Base-by-base conservation (phyloP, 2,329 filamentous ascomycete genomes). In the Epichloe uncinata region DNA sequence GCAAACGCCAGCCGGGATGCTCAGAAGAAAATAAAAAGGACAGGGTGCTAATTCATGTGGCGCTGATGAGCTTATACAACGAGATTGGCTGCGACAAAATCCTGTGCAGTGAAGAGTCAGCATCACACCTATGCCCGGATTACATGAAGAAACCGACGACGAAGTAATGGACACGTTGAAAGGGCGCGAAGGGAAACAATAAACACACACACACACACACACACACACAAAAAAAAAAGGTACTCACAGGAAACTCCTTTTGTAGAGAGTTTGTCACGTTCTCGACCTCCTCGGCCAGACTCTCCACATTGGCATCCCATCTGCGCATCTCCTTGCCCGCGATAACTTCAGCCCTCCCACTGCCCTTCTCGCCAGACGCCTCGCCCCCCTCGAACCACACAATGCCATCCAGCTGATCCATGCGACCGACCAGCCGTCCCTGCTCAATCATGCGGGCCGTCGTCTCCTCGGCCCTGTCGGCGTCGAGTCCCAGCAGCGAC, bases 381-480 rank as follows among this genome's bases (percentile, higher is more conserved):
- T 87, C 84, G 34, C 80, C 80, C 61, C 68, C 73, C 66, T 93
- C 87, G 63, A 98, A 98, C 70, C 82, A 89, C 52, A 98, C 90
- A 11, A 90, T 71, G 13, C 85, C 78, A 50, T 89, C 87, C 51
- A 98, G 90, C 71, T 98, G 93, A 67, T 98, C 91, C 60, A 98
- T 97, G 51, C 84, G 82, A 7, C 91, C 93, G 3, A 84, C 79
- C 47, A 98, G 69, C 34, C 93, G 81, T 9, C 87, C 89, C 66
- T 96, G 90, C 71, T 97, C 90, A 59, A 98, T 87, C 93, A 98
- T 98, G 58, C 81, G 78, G 4, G 91, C 89, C 12, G 91, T 93
- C 49, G 93, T 96, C 52, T 85, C 82, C 71, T 98, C 93, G 3
- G 91, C 91, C 64, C 83, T 85, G 47, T 86, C 85, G 0, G 79